Evolutionary conservation across 2,329 filamentous ascomycete genomes (phyloP).

Genomic region (Fusarium multiceps): DNA sequence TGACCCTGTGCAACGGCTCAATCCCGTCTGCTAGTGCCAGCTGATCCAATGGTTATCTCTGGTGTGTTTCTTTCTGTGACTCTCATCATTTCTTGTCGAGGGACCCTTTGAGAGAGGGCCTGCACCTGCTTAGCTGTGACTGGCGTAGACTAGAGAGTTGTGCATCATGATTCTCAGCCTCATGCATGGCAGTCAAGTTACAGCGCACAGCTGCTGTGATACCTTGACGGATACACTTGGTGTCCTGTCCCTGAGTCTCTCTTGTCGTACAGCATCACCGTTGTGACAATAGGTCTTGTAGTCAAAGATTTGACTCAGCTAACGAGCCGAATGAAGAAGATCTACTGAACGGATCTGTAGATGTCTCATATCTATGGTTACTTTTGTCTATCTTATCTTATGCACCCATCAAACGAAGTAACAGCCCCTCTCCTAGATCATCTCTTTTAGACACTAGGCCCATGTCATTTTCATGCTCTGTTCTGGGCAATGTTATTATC

Average conservation of each 20-base stretch:
- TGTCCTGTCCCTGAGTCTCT: constrained; percentile 14
- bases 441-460: constrained; percentile 12
- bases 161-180: constrained; percentile 34
- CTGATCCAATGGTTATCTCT: constrained; percentile 34
- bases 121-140: background rate
- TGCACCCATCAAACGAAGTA: constrained; percentile 14
- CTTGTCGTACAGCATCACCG: constrained; percentile 11
- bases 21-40: constrained; percentile 35
- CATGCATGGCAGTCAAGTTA: constrained; percentile 17
- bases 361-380: constrained; percentile 13
- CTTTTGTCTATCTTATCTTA: constrained; percentile 7
- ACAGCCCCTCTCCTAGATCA: constrained; percentile 16
- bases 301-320: constrained; percentile 1
- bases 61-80: constrained; percentile 19
- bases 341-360: constrained; percentile 2
- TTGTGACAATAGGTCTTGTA: constrained; percentile 5
- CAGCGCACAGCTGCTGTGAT: background rate
- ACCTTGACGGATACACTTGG: background rate
- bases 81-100: constrained; percentile 31
- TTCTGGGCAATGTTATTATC: constrained; percentile 9
- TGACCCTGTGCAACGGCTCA: constrained; percentile 36
- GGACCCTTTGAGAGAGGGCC: constrained; percentile 1
- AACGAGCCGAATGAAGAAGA: background rate
- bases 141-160: background rate
- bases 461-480: constrained; percentile 34